phyloP scores from a whole-genome alignment of 106 monocot species.

The Dendrobium chrysotoxum region DNA sequence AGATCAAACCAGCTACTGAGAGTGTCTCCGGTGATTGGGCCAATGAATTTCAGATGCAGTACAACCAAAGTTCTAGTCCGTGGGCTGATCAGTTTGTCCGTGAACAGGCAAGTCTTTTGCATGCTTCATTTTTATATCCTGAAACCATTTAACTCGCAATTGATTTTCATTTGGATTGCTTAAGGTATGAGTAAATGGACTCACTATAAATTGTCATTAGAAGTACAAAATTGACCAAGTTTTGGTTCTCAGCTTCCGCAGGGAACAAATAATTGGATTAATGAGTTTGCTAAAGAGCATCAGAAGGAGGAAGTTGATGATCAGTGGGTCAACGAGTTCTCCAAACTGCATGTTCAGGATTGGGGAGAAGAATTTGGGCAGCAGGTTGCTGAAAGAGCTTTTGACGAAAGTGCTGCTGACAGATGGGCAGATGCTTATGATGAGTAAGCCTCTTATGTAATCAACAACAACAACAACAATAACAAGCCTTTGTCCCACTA shows the following conservation, averaged over 20 bases:
- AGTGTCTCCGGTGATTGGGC: conserved; percentile 65
- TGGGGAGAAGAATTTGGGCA: conserved; percentile 96
- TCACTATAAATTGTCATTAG: background rate
- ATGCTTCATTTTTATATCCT: background rate
- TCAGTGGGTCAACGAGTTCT: conserved; percentile 91
- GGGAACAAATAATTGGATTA: conserved; percentile 66
- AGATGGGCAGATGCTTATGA: conserved; percentile 74
- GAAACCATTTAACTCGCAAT: background rate
- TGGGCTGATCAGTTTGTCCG: conserved; percentile 80
- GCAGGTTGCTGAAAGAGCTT: conserved; percentile 44
- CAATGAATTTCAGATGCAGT: conserved; percentile 74
- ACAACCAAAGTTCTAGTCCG: conserved; percentile 44
- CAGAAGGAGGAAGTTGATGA: conserved; percentile 48
- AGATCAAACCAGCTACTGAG: conserved; percentile 65
- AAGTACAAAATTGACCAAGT: background rate
- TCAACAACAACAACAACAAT: too few species aligned
- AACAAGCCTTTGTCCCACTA: too few species aligned
- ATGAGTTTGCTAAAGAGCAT: conserved; percentile 63
- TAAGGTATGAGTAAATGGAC: background rate
- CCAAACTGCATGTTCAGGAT: conserved; percentile 81
- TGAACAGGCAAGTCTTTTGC: conserved; percentile 44
- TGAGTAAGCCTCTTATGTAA: conserved; percentile 29
- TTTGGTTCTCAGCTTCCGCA: conserved; percentile 48
- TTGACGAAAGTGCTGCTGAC: conserved; percentile 63
- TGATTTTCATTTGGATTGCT: background rate